These are phyloP conservation scores for Dacryopinax primogenitus DNA, from an alignment of 768 basidiomycete genomes.

Conservation along the genomic window DNA sequence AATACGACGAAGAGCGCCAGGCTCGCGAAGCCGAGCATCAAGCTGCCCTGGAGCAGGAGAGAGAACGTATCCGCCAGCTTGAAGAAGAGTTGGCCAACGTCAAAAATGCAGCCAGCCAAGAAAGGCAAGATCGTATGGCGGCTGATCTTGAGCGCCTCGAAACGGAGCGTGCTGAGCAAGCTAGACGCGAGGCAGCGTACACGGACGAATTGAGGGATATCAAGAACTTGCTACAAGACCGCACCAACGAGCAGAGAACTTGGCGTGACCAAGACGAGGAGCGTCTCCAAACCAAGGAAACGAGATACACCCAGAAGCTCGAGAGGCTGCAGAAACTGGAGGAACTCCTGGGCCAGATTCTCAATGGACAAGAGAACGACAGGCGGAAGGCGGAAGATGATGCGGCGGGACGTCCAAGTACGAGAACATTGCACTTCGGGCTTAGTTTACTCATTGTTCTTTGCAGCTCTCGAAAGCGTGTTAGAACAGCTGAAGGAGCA, in stretches of 20 bases:
- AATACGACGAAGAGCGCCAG: constrained; percentile 33
- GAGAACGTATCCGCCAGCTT: constrained; percentile 43
- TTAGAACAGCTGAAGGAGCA: constrained; percentile 47
- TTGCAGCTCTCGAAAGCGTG: constrained; percentile 44
- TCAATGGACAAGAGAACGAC: constrained; percentile 43
- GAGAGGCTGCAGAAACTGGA: constrained; percentile 42
- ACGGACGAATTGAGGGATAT: constrained; percentile 54
- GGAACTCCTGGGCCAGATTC: constrained; percentile 41
- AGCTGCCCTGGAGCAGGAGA: constrained; percentile 21
- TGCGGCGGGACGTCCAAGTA: constrained; percentile 26
- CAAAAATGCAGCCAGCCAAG: constrained; percentile 38
- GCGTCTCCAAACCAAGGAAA: constrained; percentile 50
- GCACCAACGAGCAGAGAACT: constrained; percentile 43
- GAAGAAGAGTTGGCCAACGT: constrained; percentile 50
- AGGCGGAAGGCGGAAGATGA: constrained; percentile 41
- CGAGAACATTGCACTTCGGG: not conserved
- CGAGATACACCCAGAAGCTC: constrained; percentile 47
- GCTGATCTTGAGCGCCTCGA: constrained; percentile 54
- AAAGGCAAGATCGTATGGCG: constrained; percentile 42
- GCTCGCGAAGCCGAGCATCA: not conserved
- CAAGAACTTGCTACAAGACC: constrained; percentile 58
- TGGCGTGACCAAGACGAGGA: constrained; percentile 51
- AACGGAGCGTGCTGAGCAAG: constrained; percentile 41
- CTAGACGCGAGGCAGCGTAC: constrained; percentile 49
- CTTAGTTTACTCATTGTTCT: not conserved